These are phyloP conservation scores for Phytophthora citrophthora DNA, from an alignment of 352 stramenopile genomes.

Conservation along the genomic window DNA sequence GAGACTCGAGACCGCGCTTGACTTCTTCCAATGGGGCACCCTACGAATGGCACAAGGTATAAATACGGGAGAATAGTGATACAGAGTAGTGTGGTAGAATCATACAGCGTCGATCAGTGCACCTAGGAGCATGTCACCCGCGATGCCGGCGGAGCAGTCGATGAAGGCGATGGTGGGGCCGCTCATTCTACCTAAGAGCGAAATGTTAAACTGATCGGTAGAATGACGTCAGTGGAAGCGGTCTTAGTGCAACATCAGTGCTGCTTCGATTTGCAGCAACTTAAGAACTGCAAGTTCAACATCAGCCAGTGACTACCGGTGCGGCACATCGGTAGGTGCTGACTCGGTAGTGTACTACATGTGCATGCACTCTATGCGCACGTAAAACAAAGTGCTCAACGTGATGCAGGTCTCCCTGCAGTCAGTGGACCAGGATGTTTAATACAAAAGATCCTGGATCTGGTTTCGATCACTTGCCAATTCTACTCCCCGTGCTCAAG, in stretches of 20 bases:
- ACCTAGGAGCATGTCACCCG: constrained; percentile 92
- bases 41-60: constrained; percentile 29
- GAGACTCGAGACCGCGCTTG: constrained; percentile 58
- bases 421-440: too few species aligned
- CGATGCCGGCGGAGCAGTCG: constrained; percentile 90
- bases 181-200: constrained; percentile 13
- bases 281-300: background rate
- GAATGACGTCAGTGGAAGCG: constrained; percentile 3
- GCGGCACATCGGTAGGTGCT: too few species aligned
- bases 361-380: too few species aligned
- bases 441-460: too few species aligned
- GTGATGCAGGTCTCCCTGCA: too few species aligned
- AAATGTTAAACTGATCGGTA: constrained; percentile 5
- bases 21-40: constrained; percentile 67
- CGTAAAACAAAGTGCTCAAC: too few species aligned
- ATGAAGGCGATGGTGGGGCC: constrained; percentile 60
- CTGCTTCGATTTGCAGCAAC: constrained; percentile 11
- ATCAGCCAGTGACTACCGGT: too few species aligned
- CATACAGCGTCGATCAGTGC: constrained; percentile 88
- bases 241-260: constrained; percentile 3
- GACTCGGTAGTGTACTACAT: too few species aligned
- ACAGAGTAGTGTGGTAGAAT: background rate
- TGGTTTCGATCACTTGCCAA: background rate
- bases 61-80: background rate
- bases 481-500: background rate